Percentiles rank a stretch among this genome's conserved stretches.
Conservation (phyloP, 1,284 basidiomycete genomes). For the Boletus smithii region DNA sequence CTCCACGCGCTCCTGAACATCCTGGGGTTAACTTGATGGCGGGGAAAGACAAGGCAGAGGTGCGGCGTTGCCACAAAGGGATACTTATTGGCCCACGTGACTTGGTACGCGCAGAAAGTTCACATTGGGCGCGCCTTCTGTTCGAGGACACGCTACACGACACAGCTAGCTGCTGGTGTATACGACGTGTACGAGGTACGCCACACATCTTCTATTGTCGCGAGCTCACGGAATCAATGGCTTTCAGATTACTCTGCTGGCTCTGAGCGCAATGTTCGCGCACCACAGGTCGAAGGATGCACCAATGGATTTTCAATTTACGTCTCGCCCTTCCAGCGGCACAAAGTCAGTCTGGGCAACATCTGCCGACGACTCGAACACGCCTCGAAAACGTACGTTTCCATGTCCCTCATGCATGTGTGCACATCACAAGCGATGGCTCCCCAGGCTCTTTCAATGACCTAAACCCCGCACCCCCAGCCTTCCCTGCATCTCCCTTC, state of each 20-base stretch:
- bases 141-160: constrained; percentile 12
- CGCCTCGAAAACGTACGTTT: constrained; percentile 64
- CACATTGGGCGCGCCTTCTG: constrained; percentile 4
- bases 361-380: constrained; percentile 41
- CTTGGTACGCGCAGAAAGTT: constrained; percentile 14
- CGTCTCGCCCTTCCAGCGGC: constrained; percentile 46
- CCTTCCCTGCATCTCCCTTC: constrained; percentile 40
- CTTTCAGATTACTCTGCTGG: constrained; percentile 1
- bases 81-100: constrained; percentile 25
- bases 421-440: constrained; percentile 11
- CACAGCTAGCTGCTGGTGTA: neutral
- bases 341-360: constrained; percentile 58
- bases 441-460: constrained; percentile 53
- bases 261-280: constrained; percentile 24
- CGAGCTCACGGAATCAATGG: neutral
- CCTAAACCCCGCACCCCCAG: constrained; percentile 44
- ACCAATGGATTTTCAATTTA: constrained; percentile 79
- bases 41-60: neutral
- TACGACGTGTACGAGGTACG: constrained; percentile 21
- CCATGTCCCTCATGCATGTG: constrained; percentile 25
- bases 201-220: neutral
- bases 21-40: constrained; percentile 1
- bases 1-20: constrained; percentile 29
- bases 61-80: neutral
- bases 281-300: constrained; percentile 61